phyloP scores from a whole-genome alignment of 140 eudicot genomes.

The Oenanthe javanica region DNA sequence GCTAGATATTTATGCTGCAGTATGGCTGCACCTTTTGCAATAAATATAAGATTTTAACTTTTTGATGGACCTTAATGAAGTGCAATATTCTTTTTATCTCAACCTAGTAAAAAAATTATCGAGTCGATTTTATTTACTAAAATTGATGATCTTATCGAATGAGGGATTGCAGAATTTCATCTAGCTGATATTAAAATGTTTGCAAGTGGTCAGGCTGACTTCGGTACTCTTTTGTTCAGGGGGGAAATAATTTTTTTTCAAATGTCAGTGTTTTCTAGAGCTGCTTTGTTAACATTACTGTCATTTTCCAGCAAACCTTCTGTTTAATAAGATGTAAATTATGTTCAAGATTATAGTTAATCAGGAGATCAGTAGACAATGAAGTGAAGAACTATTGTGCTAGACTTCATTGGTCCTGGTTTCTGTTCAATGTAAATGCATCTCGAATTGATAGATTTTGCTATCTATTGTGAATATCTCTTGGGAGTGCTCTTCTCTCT shows the following conservation, averaged over 20 bases:
- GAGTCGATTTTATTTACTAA: no score
- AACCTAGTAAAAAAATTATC: not conserved
- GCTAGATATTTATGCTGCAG: not conserved
- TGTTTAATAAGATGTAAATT: not conserved
- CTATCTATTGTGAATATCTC: not conserved
- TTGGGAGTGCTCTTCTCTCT: not conserved
- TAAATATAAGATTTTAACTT: not conserved
- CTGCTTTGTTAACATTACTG: not conserved
- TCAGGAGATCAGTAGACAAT: not conserved
- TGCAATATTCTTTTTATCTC: not conserved
- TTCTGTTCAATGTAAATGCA: not conserved
- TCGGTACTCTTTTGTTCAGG: not conserved
- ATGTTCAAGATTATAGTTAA: not conserved
- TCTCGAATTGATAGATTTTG: not conserved
- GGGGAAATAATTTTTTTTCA: not conserved
- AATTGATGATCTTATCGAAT: not conserved
- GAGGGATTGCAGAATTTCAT: not conserved
- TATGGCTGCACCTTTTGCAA: not conserved
- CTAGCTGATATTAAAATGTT: not conserved
- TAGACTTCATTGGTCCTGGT: not conserved
- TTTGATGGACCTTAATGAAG: not conserved
- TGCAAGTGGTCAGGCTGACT: not conserved
- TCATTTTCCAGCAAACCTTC: not conserved
- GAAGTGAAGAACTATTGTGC: not conserved
- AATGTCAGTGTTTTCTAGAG: not conserved